phyloP scores from a whole-genome alignment of 768 basidiomycete species.

The Tephrocybe sp. region DNA sequence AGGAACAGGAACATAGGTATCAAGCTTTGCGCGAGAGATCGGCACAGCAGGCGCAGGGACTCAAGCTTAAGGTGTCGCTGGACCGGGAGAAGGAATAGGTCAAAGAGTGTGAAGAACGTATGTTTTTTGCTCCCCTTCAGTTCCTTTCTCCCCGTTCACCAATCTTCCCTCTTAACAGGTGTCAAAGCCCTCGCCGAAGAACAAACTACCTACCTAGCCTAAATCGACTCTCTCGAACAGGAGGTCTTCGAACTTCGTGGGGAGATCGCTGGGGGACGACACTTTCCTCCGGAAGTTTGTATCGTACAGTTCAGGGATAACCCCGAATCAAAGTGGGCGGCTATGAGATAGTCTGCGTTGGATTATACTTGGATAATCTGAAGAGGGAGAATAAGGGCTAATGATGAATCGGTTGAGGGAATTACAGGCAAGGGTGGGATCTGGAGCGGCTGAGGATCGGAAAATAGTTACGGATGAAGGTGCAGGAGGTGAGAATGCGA shows the following conservation, averaged over 20 bases:
- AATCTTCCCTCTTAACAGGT: conserved; percentile 28
- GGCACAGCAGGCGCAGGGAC: neutral
- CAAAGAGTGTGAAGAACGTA: conserved; percentile 10
- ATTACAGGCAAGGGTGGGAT: conserved; percentile 24
- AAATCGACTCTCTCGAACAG: conserved; percentile 75
- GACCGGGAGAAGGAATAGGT: conserved; percentile 10
- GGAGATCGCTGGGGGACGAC: conserved; percentile 71
- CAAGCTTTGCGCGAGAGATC: neutral
- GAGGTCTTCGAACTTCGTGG: conserved; percentile 74
- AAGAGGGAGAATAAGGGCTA: conserved; percentile 74
- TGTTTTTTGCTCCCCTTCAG: conserved; percentile 1
- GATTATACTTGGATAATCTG: conserved; percentile 77
- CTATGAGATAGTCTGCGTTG: conserved; percentile 66
- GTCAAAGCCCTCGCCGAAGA: conserved; percentile 38
- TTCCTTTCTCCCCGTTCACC: neutral
- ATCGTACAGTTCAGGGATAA: conserved; percentile 14
- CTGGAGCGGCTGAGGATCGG: no score
- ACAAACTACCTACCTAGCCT: conserved; percentile 38
- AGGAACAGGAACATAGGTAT: neutral
- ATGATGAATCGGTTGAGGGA: conserved; percentile 66
- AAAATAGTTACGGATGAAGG: no score
- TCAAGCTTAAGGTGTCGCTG: conserved; percentile 1
- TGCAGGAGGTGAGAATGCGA: conserved; percentile 2
- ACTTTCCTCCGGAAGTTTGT: conserved; percentile 28
- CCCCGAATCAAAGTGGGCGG: conserved; percentile 41